Evolutionary conservation across 2,329 filamentous ascomycete species (phyloP), one percentile per base, ranked within the genome.

Genomic region (Colletotrichum tanaceti): DNA sequence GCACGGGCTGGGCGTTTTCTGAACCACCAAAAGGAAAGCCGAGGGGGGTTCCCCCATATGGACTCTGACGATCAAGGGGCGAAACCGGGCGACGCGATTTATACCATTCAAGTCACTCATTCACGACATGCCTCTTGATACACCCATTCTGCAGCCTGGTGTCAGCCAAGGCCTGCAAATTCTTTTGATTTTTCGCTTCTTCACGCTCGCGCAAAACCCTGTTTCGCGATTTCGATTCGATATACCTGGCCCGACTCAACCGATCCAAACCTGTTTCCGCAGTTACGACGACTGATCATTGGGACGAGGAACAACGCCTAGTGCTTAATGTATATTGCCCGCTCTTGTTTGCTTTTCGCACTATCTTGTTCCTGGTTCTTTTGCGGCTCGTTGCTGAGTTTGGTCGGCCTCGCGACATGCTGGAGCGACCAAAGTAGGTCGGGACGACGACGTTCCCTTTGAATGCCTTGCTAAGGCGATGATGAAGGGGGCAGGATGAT

Each of bases 171-270:
- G 39, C 50, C 35, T 35, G 63, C 63, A 50, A 50, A 22, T 5
- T 41, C 47, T 7, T 74, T 70, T 73, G 70, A 71, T 66, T 73
- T 71, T 72, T 64, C 70, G 43, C 65, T 78, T 79, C 77, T 78
- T 73, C 69, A 76, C 77, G 74, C 74, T 79, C 77, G 70, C 71
- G 79, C 75, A 58, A 10, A 53, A 7, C 39, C 63, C 52, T 43
- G 44, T 63, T 58, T 24, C 49, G 38, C 38, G 41, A 70, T 63
- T 67, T 76, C 73, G 67, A 69, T 74, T 72, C 57, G 35, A 59
- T 69, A 70, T 70, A 67, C 71, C 65, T 72, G 71, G 71, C 71
- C 62, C 49, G 52, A 58, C 59, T 67, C 59, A 43, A 41, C 28
- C 24, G 43, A 14, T n/a, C 28, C 39, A 55, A 47, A 72, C 38